Conservation (phyloP, 495 filamentous ascomycete genomes). For the Penicillium arizonense region DNA sequence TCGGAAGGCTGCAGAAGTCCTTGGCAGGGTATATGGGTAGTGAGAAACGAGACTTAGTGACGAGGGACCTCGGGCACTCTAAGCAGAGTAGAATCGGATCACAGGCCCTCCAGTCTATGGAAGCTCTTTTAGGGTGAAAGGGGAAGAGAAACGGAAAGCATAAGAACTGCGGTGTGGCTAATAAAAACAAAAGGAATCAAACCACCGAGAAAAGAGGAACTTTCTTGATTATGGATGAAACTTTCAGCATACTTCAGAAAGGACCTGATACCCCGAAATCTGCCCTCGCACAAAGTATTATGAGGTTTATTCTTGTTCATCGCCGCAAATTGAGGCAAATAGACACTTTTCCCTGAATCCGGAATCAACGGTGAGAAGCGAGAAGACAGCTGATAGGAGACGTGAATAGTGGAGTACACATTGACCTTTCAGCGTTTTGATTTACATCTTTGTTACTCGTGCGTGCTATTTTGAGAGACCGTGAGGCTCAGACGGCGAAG, state of each 20-base stretch:
- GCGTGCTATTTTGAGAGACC: slow-evolving; percentile 18
- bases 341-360: slow-evolving; percentile 6
- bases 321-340: background rate
- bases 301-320: background rate
- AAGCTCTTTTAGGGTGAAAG: background rate
- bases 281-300: background rate
- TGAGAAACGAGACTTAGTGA: background rate
- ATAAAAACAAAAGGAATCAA: slow-evolving; percentile 8
- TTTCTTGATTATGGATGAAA: background rate
- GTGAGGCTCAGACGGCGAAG: slow-evolving; percentile 12
- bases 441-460: slow-evolving; percentile 4
- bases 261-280: slow-evolving; percentile 4
- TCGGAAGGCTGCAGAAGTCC: background rate
- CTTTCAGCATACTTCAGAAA: slow-evolving; percentile 2
- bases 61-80: background rate
- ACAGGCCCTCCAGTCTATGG: background rate
- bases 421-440: slow-evolving; percentile 7
- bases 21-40: background rate
- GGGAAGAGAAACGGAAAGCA: background rate
- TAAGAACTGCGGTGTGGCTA: background rate
- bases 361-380: slow-evolving; percentile 15
- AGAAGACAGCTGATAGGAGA: slow-evolving; percentile 18
- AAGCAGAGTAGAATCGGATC: background rate
- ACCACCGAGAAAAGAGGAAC: background rate
- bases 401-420: slow-evolving; percentile 6